Base-by-base conservation (phyloP, 768 basidiomycete species). In the Panaeolus cyanescens region DNA sequence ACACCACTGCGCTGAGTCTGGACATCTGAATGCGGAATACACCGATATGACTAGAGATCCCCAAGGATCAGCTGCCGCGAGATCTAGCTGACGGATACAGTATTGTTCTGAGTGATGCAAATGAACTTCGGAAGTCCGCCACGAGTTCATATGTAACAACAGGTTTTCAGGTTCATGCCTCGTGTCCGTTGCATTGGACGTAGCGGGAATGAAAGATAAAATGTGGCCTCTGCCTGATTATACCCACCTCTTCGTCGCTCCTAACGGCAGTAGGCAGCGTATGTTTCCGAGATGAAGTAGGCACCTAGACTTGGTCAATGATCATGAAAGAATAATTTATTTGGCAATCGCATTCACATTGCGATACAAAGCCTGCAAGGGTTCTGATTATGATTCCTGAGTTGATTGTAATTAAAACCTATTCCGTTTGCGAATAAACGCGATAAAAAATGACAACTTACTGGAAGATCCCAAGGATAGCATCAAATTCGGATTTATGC, bases 31-130 rank as follows among this genome's bases (percentile, higher is more conserved):
- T 55, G 59, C 56, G 58, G 32, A 60, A 59, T 37, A 15, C 31
- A 62, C 59, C 57, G 61, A 64, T 64, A 60, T 62, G 32, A 56
- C 58, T 12, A 58, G 62, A 66, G 67, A 66, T 66, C 67, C 56
- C 20, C 56, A 62, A 61, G 61, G 36, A 60, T 61, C 54, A 61
- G 59, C 39, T 32, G 57, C 42, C 58, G 57, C 58, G 32, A 59
- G 59, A 59, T 66, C 59, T 40, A 31, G 34, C 63, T 59, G 61
- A 61, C 59, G 56, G 60, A 56, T 56, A 58, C 56, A 58, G 56
- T 37, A 42, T 25, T 39, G 31, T 58, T 37, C 22, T 40, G 22
- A 56, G 53, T 57, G 59, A 60, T 63, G 60, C 60, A 58, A 61
- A 68, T 64, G 63, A 68, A 59, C 56, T 37, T 56, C 31, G 62